A percentile compares a stretch with the other conserved stretches of the same genome.
Conservation (phyloP, 768 basidiomycete genomes). For the Cystoderma amianthinum region DNA sequence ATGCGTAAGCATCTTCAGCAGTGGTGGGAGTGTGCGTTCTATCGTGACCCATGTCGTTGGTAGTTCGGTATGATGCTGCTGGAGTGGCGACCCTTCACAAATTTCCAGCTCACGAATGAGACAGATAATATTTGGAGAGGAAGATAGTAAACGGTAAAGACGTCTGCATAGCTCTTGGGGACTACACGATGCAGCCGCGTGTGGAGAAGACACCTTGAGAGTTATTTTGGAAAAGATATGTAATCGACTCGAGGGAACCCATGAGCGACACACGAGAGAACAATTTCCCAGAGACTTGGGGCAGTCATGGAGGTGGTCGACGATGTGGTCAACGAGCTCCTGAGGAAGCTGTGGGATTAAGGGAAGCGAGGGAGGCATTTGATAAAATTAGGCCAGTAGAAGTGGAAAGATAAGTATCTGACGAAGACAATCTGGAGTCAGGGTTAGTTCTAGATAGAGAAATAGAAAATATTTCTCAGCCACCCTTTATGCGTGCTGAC, state of each 20-base stretch:
- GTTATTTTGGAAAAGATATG: slow-evolving; percentile 33
- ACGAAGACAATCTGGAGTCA: not conserved
- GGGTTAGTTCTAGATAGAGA: slow-evolving; percentile 5
- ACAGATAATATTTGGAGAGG: slow-evolving; percentile 22
- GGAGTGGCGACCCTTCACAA: slow-evolving; percentile 23
- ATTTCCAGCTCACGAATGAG: slow-evolving; percentile 31
- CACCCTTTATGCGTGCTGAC: too few species aligned
- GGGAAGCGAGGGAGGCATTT: not conserved
- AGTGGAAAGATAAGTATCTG: too few species aligned
- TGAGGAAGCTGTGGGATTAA: slow-evolving; percentile 21
- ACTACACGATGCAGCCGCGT: slow-evolving; percentile 12
- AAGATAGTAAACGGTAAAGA: slow-evolving; percentile 23
- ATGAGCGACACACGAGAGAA: slow-evolving; percentile 28
- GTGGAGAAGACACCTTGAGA: slow-evolving; percentile 23
- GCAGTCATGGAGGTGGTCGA: slow-evolving; percentile 36
- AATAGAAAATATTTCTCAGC: too few species aligned
- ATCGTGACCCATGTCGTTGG: slow-evolving; percentile 31
- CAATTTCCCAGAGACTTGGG: slow-evolving; percentile 20
- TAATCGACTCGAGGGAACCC: slow-evolving; percentile 29
- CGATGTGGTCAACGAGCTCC: slow-evolving; percentile 39
- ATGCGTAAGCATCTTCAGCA: slow-evolving; percentile 28
- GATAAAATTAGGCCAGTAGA: not conserved
- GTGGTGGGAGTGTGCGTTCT: slow-evolving; percentile 25
- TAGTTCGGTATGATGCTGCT: slow-evolving; percentile 17
- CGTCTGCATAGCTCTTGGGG: slow-evolving; percentile 26